Evolutionary conservation across 106 monocot species (phyloP).

Genomic region (Hemerocallis citrina): DNA sequence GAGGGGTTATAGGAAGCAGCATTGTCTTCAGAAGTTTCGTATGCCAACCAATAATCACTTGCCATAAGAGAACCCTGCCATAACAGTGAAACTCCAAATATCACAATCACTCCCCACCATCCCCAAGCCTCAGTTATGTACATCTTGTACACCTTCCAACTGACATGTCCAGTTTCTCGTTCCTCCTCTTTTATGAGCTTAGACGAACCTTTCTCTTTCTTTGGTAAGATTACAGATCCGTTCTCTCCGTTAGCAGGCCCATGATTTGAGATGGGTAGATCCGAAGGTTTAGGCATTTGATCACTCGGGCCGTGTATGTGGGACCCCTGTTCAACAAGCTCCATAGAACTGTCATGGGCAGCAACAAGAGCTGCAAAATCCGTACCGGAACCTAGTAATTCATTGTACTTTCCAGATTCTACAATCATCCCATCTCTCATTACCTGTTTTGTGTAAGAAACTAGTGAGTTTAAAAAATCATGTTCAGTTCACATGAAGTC

Average conservation of each 20-base stretch:
- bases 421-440: slow-evolving; percentile 78
- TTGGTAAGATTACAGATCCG: slow-evolving; percentile 8
- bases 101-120: slow-evolving; percentile 43
- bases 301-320: background rate
- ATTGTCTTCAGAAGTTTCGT: slow-evolving; percentile 48
- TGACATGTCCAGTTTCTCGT: slow-evolving; percentile 44
- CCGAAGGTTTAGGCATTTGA: slow-evolving; percentile 15
- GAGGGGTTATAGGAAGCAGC: slow-evolving; percentile 18
- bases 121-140: slow-evolving; percentile 77
- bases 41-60: slow-evolving; percentile 71
- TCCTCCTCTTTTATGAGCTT: slow-evolving; percentile 66
- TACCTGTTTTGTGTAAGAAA: slow-evolving; percentile 28
- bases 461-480: too few species aligned
- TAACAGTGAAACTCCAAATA: slow-evolving; percentile 18
- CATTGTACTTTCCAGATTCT: slow-evolving; percentile 82
- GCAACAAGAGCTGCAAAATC: slow-evolving; percentile 80
- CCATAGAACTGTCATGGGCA: slow-evolving; percentile 92
- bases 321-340: slow-evolving; percentile 55
- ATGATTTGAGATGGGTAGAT: slow-evolving; percentile 10
- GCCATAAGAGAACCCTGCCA: slow-evolving; percentile 52
- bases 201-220: slow-evolving; percentile 24
- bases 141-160: slow-evolving; percentile 38
- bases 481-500: too few species aligned
- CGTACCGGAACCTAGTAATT: slow-evolving; percentile 41
- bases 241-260: slow-evolving; percentile 16